phyloP scores from a whole-genome alignment of 352 stramenopile species.

The Pythium chondricola region DNA sequence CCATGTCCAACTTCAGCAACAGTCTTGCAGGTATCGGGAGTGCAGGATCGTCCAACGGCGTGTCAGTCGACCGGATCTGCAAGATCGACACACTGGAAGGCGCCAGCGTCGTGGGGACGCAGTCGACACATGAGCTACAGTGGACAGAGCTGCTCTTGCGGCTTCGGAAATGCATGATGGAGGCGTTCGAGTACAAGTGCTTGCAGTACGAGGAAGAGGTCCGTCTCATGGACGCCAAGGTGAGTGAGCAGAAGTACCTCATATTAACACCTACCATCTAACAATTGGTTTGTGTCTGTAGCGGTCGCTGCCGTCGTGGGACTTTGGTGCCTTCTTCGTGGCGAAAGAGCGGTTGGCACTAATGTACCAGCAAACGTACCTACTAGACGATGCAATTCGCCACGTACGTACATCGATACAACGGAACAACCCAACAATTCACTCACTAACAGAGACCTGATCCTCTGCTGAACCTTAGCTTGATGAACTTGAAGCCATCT shows the following conservation, averaged over 20 bases:
- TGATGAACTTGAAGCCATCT: conserved; percentile 79
- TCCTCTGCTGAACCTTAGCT: conserved; percentile 26
- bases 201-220: conserved; percentile 77
- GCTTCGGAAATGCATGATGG: conserved; percentile 73
- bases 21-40: conserved; percentile 14
- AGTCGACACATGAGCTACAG: conserved; percentile 74
- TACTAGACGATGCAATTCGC: conserved; percentile 75
- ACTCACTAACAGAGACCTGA: not conserved
- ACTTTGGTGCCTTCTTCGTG: conserved; percentile 76
- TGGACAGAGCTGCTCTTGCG: conserved; percentile 71
- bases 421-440: not conserved
- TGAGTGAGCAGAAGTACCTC: too few relatives aligned
- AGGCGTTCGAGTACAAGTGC: conserved; percentile 73
- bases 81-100: conserved; percentile 79
- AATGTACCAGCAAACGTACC: conserved; percentile 81
- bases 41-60: conserved; percentile 7
- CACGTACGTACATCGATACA: conserved; percentile 38
- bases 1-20: conserved; percentile 13
- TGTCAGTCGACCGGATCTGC: conserved; percentile 54
- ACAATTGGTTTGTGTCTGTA: conserved; percentile 11
- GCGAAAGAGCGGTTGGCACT: conserved; percentile 73
- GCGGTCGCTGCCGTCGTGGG: conserved; percentile 41
- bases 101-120: conserved; percentile 48
- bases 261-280: too few relatives aligned
- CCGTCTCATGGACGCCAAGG: conserved; percentile 55